Percentiles rank a stretch among this genome's conserved stretches.
These are phyloP conservation scores for Effrenium voratum DNA, from an alignment of 73 alveolate genomes.

Conservation along the genomic window DNA sequence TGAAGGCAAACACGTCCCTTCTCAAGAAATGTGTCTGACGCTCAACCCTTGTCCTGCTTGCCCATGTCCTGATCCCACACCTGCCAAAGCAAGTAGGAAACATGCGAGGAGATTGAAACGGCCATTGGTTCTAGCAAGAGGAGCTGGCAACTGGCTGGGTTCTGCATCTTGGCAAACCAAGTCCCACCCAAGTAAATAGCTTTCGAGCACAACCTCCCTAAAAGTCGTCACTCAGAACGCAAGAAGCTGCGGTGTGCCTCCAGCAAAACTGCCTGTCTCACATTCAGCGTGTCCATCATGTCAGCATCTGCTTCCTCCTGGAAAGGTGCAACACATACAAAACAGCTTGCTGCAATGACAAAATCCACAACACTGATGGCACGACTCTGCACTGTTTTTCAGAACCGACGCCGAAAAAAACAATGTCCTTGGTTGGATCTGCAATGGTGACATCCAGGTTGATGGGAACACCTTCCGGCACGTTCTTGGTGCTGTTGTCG, in stretches of 20 bases:
- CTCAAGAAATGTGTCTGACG: too few relatives aligned
- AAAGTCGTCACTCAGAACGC: not conserved
- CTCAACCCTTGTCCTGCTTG: too few relatives aligned
- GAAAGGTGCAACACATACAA: not conserved
- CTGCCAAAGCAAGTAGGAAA: too few relatives aligned
- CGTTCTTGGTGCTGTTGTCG: conserved; percentile 61
- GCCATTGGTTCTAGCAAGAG: too few relatives aligned
- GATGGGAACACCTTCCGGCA: conserved; percentile 66
- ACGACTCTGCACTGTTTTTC: not conserved
- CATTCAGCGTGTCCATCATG: conserved; percentile 88
- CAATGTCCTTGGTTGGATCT: conserved; percentile 72
- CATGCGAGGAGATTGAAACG: too few relatives aligned
- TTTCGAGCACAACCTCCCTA: too few relatives aligned
- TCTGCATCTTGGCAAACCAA: too few relatives aligned
- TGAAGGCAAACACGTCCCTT: too few relatives aligned
- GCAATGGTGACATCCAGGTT: conserved; percentile 78
- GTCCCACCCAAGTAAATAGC: too few relatives aligned
- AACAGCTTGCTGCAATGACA: not conserved
- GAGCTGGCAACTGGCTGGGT: too few relatives aligned
- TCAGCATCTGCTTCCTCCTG: conserved; percentile 92
- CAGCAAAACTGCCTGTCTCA: conserved; percentile 56
- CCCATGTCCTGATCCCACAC: conserved; percentile 68
- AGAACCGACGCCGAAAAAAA: not conserved
- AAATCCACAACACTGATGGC: not conserved
- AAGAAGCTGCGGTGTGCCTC: conserved; percentile 21